Conservation (phyloP, 1,139 yeast genomes). For the Hemisphaericaspora xylanilytica region DNA sequence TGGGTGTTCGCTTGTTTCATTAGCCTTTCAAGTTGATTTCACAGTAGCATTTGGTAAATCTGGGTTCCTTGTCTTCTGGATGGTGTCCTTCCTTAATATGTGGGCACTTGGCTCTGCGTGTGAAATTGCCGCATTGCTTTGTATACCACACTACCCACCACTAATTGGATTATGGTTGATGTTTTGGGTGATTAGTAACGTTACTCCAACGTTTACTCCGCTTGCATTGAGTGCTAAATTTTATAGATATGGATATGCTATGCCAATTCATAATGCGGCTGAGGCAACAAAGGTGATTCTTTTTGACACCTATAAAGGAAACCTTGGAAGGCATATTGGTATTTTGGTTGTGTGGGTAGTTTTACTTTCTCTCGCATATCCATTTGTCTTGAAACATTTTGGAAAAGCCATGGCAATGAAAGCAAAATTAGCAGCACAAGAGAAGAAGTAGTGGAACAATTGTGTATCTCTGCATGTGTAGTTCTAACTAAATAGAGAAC, state of each 20-base stretch:
- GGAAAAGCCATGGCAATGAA: conserved; percentile 27
- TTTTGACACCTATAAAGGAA: conserved; percentile 35
- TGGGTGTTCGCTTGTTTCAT: conserved; percentile 37
- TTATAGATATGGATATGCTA: conserved; percentile 35
- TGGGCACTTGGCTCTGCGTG: conserved; percentile 40
- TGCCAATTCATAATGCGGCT: conserved; percentile 38
- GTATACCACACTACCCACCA: conserved; percentile 33
- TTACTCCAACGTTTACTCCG: conserved; percentile 39
- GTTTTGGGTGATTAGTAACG: conserved; percentile 39
- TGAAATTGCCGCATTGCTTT: conserved; percentile 35
- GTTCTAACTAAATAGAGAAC: too few species aligned
- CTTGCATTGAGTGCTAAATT: conserved; percentile 32
- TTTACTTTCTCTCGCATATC: conserved; percentile 31
- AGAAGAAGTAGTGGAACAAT: conserved; percentile 13
- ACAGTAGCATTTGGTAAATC: conserved; percentile 36
- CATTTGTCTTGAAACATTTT: conserved; percentile 36
- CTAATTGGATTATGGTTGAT: conserved; percentile 42
- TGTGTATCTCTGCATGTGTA: too few species aligned
- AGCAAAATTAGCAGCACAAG: conserved; percentile 13
- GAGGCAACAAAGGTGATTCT: conserved; percentile 36
- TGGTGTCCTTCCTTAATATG: conserved; percentile 40
- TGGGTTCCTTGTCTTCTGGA: conserved; percentile 46
- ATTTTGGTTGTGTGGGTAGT: conserved; percentile 35
- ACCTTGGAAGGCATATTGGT: conserved; percentile 35
- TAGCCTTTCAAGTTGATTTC: conserved; percentile 46